Evolutionary conservation across 768 basidiomycete genomes (phyloP).

Genomic region (Psilocybe subaeruginosa): DNA sequence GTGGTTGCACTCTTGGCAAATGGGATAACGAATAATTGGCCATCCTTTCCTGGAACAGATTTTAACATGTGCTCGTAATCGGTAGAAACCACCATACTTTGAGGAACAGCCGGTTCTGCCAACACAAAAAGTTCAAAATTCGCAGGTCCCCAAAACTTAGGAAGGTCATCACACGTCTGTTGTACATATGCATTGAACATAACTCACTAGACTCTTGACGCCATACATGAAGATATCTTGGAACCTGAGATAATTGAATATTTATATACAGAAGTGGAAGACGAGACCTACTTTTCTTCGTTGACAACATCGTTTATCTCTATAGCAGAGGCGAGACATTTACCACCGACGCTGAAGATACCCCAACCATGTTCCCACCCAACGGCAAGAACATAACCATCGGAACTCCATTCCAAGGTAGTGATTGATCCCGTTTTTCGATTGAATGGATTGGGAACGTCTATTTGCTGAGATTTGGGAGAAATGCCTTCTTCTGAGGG

Average conservation of each 20-base stretch:
- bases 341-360: constrained; percentile 86
- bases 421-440: constrained; percentile 63
- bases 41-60: constrained; percentile 49
- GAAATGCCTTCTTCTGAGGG: constrained; percentile 62
- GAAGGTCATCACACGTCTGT: not conserved
- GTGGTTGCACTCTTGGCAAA: constrained; percentile 96
- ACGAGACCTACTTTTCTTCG: constrained; percentile 43
- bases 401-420: constrained; percentile 89
- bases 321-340: constrained; percentile 81
- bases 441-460: constrained; percentile 64
- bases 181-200: not conserved
- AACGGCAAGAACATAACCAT: constrained; percentile 93
- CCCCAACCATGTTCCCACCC: constrained; percentile 93
- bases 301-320: constrained; percentile 68
- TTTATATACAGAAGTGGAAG: constrained; percentile 9
- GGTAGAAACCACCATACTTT: constrained; percentile 42
- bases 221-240: constrained; percentile 90
- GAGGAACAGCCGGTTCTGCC: constrained; percentile 48
- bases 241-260: constrained; percentile 41
- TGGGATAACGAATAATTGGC: constrained; percentile 82
- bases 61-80: not conserved
- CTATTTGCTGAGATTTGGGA: constrained; percentile 63
- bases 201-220: constrained; percentile 67
- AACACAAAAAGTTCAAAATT: constrained; percentile 88
- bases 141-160: constrained; percentile 91